Evolutionary conservation across 352 stramenopile species (phyloP).

Genomic region (Peronospora belbahrii): DNA sequence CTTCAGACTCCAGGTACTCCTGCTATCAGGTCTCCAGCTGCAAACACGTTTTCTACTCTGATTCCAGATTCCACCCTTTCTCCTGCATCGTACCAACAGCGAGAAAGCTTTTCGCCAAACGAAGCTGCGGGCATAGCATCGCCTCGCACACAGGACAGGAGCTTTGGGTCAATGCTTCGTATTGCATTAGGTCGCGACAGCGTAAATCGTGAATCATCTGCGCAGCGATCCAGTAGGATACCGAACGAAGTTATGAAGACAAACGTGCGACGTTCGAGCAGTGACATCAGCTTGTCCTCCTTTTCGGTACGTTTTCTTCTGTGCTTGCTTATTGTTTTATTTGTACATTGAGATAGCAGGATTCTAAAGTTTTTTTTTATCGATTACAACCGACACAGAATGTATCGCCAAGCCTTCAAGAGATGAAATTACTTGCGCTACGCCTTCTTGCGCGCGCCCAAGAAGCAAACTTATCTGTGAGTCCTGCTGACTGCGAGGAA

Average conservation of each 20-base stretch:
- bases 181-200: slow-evolving; percentile 73
- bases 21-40: slow-evolving; percentile 35
- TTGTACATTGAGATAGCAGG: background rate
- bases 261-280: slow-evolving; percentile 22
- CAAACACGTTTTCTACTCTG: slow-evolving; percentile 45
- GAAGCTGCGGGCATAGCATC: slow-evolving; percentile 9
- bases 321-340: background rate
- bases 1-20: slow-evolving; percentile 70
- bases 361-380: background rate
- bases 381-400: slow-evolving; percentile 6
- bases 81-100: slow-evolving; percentile 77
- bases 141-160: slow-evolving; percentile 29
- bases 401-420: slow-evolving; percentile 7
- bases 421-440: slow-evolving; percentile 20
- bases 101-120: slow-evolving; percentile 49
- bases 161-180: slow-evolving; percentile 50
- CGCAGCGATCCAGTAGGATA: slow-evolving; percentile 20
- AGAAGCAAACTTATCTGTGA: slow-evolving; percentile 24
- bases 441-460: slow-evolving; percentile 23
- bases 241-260: slow-evolving; percentile 35
- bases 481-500: slow-evolving; percentile 34
- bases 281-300: slow-evolving; percentile 6
- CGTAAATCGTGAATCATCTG: slow-evolving; percentile 43
- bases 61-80: slow-evolving; percentile 45
- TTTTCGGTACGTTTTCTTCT: slow-evolving; percentile 17